A percentile compares a stretch with the other conserved stretches of the same genome.
Conservation (phyloP, 768 basidiomycete species). For the Galerina sulciceps region DNA sequence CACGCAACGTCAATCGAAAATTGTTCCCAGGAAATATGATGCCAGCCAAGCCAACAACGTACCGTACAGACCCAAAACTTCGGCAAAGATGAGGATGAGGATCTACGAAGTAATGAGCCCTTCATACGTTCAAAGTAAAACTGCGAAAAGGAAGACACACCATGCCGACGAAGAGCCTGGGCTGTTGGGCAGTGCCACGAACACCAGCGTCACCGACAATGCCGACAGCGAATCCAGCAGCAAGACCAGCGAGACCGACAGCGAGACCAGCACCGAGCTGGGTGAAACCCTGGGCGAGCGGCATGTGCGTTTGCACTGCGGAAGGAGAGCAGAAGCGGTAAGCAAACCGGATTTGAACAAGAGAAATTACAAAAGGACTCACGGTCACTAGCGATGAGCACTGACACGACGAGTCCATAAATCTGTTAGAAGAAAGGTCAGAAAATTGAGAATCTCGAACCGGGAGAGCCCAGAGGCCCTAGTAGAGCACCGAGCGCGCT, state of each 20-base stretch:
- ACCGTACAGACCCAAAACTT: conserved; percentile 93
- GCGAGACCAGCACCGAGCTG: conserved; percentile 92
- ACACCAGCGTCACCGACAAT: conserved; percentile 99
- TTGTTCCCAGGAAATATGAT: background rate
- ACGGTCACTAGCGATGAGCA: conserved; percentile 90
- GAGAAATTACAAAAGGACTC: conserved; percentile 38
- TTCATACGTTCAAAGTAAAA: background rate
- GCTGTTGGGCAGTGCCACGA: conserved; percentile 95
- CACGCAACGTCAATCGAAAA: conserved; percentile 14
- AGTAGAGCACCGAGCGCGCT: background rate
- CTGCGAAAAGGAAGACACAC: conserved; percentile 39
- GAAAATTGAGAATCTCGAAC: background rate
- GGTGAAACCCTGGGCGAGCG: conserved; percentile 91
- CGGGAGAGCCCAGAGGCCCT: background rate
- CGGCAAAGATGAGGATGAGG: conserved; percentile 96
- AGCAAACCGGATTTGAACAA: background rate
- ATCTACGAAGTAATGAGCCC: conserved; percentile 52
- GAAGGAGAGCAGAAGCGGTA: background rate
- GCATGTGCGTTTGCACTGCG: conserved; percentile 77
- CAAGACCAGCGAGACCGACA: conserved; percentile 92
- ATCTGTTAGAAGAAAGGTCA: conserved; percentile 51
- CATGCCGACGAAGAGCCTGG: conserved; percentile 93
- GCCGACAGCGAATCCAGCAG: conserved; percentile 97
- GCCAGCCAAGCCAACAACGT: conserved; percentile 9
- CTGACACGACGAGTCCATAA: conserved; percentile 99